Evolutionary conservation across 768 basidiomycete genomes (phyloP), one percentile per base, ranked within the genome.

Genomic region (Coprinopsis marcescibilis): DNA sequence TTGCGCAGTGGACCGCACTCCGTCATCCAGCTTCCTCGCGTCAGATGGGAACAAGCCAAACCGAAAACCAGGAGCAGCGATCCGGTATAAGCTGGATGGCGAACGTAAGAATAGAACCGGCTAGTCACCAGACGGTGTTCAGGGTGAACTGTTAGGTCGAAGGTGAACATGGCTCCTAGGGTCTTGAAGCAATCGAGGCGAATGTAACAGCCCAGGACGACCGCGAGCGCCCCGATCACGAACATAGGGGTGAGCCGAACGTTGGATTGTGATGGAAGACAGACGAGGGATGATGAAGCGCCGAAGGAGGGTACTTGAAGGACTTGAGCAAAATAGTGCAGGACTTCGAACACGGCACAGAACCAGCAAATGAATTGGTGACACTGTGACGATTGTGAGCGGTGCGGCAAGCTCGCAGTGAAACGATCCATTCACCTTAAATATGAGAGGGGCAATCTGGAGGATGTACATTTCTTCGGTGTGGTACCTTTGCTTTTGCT

Each of bases 41-140:
- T 71, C 24, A 77, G 57, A 33, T 76, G 73, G 12, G 70, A 69
- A 42, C 73, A 57, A 0, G 72, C 65, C 30, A 77, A 55, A 0
- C 77, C 77, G 4, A 64, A 63, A 25, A 78, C 62, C 50, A 77
- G 67, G 17, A 75, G 60, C 48, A 79, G 54, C 1, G 75, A 73
- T n/a, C 77, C 77, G 0, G 74, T 72, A 57, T 78, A 78, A 0
- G 76, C 68, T 14, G 78, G 78, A 59, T 80, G 78, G 5, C 78
- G 73, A 43, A 78, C 78, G 47, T 71, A 70, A 4, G 60, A 48
- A 56, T 80, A 80, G 48, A 68, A 72, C 15, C 76, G 70, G n/a
- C 60, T 57, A 2, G 76, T 78, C 51, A 80, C 62, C 36, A 80
- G 67, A 39, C 60, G 67, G 61, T 81, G 79, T 25, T 64, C 58